These are phyloP conservation scores for Starmerella etchellsii DNA, from an alignment of 805 yeast genomes.

Conservation along the genomic window DNA sequence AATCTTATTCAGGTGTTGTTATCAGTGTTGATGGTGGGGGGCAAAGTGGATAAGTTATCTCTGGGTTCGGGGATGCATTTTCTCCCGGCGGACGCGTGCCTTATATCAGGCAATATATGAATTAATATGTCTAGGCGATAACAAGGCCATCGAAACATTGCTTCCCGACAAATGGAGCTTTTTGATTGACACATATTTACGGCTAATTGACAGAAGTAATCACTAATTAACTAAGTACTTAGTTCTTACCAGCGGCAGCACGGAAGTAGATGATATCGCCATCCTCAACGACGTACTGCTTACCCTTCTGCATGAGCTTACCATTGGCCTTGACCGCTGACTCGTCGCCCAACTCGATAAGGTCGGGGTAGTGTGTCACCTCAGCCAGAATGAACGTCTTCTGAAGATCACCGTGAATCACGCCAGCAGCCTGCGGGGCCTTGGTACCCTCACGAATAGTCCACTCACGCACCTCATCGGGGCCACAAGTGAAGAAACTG, in stretches of 20 bases:
- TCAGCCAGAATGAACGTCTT: constrained; percentile 91
- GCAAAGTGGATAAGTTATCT: too few relatives aligned
- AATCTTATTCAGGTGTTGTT: too few relatives aligned
- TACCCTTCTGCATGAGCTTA: constrained; percentile 82
- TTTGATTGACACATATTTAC: too few relatives aligned
- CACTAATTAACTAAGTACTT: too few relatives aligned
- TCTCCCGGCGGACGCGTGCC: too few relatives aligned
- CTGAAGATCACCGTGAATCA: constrained; percentile 89
- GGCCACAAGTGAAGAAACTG: constrained; percentile 92
- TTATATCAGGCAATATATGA: too few relatives aligned
- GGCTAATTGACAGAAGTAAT: too few relatives aligned
- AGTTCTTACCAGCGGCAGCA: constrained; percentile 85
- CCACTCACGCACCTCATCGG: constrained; percentile 97
- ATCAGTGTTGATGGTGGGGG: too few relatives aligned
- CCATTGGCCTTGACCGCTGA: constrained; percentile 74
- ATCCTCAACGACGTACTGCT: constrained; percentile 87
- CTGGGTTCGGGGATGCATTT: too few relatives aligned
- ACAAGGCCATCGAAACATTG: too few relatives aligned
- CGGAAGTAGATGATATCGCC: constrained; percentile 87
- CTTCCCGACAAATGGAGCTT: too few relatives aligned
- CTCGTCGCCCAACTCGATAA: constrained; percentile 69
- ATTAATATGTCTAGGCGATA: too few relatives aligned
- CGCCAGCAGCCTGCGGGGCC: constrained; percentile 99
- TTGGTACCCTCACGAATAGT: constrained; percentile 81
- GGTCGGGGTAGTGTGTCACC: constrained; percentile 73